Conservation (phyloP, 179 eudicot genomes). For the Vitellaria paradoxa region DNA sequence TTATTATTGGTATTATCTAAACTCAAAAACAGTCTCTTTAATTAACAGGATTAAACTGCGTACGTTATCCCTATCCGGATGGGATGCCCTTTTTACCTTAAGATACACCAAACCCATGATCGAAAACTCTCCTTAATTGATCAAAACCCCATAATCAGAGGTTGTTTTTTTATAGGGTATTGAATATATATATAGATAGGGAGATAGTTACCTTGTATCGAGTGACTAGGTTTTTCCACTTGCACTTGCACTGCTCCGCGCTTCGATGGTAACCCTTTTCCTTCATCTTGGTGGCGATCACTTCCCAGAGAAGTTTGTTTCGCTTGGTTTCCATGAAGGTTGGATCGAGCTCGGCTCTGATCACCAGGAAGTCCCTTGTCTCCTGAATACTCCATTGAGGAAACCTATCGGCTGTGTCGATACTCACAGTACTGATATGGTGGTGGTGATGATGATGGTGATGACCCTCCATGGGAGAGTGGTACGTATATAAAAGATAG, state of each 20-base stretch:
- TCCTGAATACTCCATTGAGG: conserved; percentile 94
- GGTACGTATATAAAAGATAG: neutral
- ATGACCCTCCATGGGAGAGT: conserved; percentile 11
- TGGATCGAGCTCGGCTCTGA: conserved; percentile 71
- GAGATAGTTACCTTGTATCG: conserved; percentile 65
- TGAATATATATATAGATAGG: too few species aligned
- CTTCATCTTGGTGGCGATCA: conserved; percentile 58
- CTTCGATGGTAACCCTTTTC: conserved; percentile 78
- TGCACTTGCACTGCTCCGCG: conserved; percentile 95
- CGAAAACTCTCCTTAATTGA: too few species aligned
- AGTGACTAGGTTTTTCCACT: conserved; percentile 94
- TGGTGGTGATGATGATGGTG: conserved; percentile 18
- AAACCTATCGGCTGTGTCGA: conserved; percentile 49
- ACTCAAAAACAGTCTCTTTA: too few species aligned
- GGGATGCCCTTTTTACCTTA: too few species aligned
- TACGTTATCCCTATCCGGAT: too few species aligned
- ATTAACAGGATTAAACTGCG: too few species aligned
- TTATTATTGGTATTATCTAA: too few species aligned
- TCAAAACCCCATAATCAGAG: too few species aligned
- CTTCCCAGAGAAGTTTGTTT: conserved; percentile 83
- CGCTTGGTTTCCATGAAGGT: conserved; percentile 87
- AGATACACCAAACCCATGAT: neutral
- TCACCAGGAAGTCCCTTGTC: conserved; percentile 67
- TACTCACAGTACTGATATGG: conserved; percentile 2
- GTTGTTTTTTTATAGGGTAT: too few species aligned